These are phyloP conservation scores for Hypomontagnella submonticulosa DNA, from an alignment of 495 filamentous ascomycete genomes.

Conservation along the genomic window DNA sequence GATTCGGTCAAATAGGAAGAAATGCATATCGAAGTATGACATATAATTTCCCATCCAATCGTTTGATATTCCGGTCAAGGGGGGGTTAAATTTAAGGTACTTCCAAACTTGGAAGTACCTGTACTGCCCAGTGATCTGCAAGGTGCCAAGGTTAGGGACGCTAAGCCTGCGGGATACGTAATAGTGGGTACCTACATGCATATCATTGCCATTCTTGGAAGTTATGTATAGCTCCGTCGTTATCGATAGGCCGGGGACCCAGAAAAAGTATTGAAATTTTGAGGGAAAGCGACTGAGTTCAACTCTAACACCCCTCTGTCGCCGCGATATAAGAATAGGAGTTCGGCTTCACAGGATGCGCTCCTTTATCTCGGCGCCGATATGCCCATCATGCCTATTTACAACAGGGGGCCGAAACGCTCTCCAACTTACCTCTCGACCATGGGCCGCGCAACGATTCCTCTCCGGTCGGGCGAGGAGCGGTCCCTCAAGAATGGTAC, in stretches of 20 bases:
- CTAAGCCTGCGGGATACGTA: no score
- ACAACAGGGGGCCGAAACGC: conserved; percentile 13
- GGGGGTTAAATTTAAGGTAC: no score
- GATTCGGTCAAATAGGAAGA: no score
- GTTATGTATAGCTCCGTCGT: background rate
- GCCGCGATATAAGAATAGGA: background rate
- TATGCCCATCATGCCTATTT: conserved; percentile 48
- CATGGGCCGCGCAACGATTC: conserved; percentile 52
- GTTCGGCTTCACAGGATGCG: conserved; percentile 28
- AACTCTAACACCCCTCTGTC: background rate
- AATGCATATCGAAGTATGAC: no score
- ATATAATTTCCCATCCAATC: no score
- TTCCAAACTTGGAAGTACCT: no score
- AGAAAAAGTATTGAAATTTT: conserved; percentile 28
- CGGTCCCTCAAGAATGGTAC: conserved; percentile 77
- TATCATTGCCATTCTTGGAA: background rate
- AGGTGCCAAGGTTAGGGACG: no score
- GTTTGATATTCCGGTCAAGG: no score
- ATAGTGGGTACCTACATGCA: no score
- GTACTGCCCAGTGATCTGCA: no score
- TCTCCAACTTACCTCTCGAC: conserved; percentile 27
- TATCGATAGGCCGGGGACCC: conserved; percentile 20
- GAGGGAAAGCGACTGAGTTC: background rate
- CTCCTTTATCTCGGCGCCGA: conserved; percentile 37
- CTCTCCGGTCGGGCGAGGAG: conserved; percentile 50